These are phyloP conservation scores for Termitomyces sp. DNA, from an alignment of 768 basidiomycete species.

Conservation along the genomic window DNA sequence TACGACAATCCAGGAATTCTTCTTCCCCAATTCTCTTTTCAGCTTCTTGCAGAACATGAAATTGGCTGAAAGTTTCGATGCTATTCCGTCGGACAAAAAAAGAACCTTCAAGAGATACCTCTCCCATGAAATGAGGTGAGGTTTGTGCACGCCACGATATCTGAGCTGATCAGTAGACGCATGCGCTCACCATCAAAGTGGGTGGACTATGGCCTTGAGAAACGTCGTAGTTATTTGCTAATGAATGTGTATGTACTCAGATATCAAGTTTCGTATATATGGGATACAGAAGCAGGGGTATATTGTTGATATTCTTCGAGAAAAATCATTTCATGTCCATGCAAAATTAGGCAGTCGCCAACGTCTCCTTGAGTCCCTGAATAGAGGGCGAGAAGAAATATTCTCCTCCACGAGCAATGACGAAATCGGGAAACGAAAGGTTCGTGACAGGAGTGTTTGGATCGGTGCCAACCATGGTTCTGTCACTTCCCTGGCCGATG, in stretches of 20 bases:
- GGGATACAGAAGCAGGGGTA: too few relatives aligned
- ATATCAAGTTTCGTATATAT: not conserved
- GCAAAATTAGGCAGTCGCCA: slow-evolving; percentile 12
- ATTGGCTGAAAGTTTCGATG: slow-evolving; percentile 44
- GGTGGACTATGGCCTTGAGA: not conserved
- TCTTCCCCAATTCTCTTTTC: slow-evolving; percentile 2
- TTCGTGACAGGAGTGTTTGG: slow-evolving; percentile 25
- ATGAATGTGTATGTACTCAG: not conserved
- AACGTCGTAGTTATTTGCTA: not conserved
- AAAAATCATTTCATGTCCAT: not conserved
- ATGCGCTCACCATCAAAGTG: not conserved
- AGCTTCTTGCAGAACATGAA: slow-evolving; percentile 93
- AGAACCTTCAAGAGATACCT: too few relatives aligned
- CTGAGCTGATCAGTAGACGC: not conserved
- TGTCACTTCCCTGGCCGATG: slow-evolving; percentile 28
- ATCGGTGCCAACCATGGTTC: slow-evolving; percentile 24
- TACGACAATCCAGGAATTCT: not conserved
- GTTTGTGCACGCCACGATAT: not conserved
- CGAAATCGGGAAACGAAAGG: slow-evolving; percentile 30
- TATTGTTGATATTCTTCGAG: too few relatives aligned
- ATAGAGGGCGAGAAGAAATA: slow-evolving; percentile 50
- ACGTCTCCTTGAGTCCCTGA: slow-evolving; percentile 34
- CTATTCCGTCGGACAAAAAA: not conserved
- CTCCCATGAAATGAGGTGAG: not conserved
- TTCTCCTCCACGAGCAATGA: slow-evolving; percentile 44